These are phyloP conservation scores for Fraxinus platypoda DNA, from an alignment of 305 asterid species.

Conservation along the genomic window DNA sequence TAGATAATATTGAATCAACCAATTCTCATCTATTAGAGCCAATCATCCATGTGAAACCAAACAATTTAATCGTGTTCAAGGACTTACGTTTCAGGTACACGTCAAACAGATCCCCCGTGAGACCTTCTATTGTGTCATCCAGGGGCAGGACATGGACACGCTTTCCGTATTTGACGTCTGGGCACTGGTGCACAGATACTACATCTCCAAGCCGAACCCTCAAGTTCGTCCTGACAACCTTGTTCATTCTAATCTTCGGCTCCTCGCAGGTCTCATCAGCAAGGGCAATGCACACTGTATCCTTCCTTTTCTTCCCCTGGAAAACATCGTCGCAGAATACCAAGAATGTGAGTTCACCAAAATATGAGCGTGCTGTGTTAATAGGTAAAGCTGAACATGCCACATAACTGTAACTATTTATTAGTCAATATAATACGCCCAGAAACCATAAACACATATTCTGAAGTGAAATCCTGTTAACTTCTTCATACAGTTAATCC, in stretches of 20 bases:
- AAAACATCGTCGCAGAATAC: conserved; percentile 1
- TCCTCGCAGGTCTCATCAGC: conserved; percentile 49
- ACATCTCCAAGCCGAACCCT: conserved; percentile 46
- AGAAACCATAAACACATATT: not conserved
- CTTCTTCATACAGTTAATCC: not conserved
- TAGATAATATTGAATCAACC: not conserved
- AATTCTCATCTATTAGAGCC: not conserved
- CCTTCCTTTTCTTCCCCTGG: conserved; percentile 55
- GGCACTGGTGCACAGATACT: conserved; percentile 54
- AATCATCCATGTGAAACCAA: not conserved
- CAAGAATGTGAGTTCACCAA: conserved; percentile 9
- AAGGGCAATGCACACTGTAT: conserved; percentile 44
- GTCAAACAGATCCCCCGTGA: conserved; percentile 55
- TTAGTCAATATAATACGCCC: not conserved
- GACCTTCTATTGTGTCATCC: conserved; percentile 54
- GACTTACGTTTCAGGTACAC: conserved; percentile 47
- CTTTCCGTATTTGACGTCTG: conserved; percentile 45
- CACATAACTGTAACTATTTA: not conserved
- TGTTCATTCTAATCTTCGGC: conserved; percentile 51
- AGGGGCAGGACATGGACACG: conserved; percentile 50
- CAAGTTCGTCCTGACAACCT: conserved; percentile 44
- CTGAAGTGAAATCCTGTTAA: not conserved
- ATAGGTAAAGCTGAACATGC: not conserved
- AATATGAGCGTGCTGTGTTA: not conserved
- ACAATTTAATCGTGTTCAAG: not conserved